A percentile compares a stretch with the other conserved stretches of the same genome.
Conservation (phyloP, 768 basidiomycete genomes). For the Rhodotorula kratochvilovae region DNA sequence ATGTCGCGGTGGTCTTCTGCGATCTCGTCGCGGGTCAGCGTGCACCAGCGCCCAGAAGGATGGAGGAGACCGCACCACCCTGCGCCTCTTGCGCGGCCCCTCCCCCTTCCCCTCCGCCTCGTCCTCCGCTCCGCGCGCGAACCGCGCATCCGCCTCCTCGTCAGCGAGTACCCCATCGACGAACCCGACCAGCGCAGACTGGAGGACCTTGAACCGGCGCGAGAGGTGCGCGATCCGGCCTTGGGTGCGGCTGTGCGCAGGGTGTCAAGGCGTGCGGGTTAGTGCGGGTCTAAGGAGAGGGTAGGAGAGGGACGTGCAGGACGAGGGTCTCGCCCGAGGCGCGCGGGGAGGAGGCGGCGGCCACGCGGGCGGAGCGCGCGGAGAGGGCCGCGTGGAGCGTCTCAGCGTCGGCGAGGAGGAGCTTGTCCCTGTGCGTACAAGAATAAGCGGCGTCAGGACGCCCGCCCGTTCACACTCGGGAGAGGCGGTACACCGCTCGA, state of each 20-base stretch:
- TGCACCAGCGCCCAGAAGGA: no score
- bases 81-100: background rate
- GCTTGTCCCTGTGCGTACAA: no score
- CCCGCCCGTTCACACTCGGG: no score
- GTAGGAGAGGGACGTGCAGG: background rate
- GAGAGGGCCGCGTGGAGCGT: background rate
- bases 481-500: background rate
- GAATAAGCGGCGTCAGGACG: no score
- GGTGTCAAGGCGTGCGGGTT: no score
- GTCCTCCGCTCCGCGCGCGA: background rate
- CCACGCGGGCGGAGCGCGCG: background rate
- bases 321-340: background rate
- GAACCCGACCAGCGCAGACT: background rate
- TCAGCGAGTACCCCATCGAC: background rate
- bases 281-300: no score
- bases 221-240: background rate
- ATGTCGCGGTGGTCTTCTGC: no score
- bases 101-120: background rate
- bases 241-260: constrained; percentile 1
- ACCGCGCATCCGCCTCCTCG: background rate
- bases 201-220: background rate
- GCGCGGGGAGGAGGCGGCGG: background rate
- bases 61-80: no score
- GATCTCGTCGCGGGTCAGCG: no score
- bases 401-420: background rate